These are phyloP conservation scores for Coniella vitis DNA, from an alignment of 2,329 filamentous ascomycete species.

Conservation along the genomic window DNA sequence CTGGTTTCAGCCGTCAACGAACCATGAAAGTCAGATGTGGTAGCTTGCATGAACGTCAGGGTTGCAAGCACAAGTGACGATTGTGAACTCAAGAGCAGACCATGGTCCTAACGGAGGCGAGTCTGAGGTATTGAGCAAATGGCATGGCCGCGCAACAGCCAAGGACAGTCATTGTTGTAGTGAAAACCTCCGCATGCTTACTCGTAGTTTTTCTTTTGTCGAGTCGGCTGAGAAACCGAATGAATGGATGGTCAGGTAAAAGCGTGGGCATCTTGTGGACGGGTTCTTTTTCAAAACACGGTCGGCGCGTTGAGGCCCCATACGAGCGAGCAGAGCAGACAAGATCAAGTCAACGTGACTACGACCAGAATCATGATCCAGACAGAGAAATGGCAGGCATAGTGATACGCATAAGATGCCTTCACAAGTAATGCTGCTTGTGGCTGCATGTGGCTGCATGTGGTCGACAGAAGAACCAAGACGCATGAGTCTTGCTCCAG, in stretches of 20 bases:
- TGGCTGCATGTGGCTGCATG: slow-evolving; percentile 5
- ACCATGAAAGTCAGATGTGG: too few species aligned
- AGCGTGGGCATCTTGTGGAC: too few species aligned
- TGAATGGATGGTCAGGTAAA: too few species aligned
- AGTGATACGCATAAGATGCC: slow-evolving; percentile 7
- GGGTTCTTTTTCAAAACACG: too few species aligned
- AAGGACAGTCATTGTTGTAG: too few species aligned
- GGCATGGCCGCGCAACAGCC: too few species aligned
- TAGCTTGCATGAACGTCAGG: too few species aligned
- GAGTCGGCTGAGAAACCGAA: too few species aligned
- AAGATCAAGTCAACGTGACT: slow-evolving; percentile 12
- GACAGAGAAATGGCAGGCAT: slow-evolving; percentile 5
- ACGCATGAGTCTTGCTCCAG: neutral
- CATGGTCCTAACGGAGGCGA: neutral
- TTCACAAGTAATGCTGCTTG: slow-evolving; percentile 1
- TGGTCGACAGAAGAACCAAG: slow-evolving; percentile 2
- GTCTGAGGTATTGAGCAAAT: too few species aligned
- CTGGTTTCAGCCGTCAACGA: neutral
- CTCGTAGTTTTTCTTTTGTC: too few species aligned
- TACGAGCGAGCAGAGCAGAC: too few species aligned
- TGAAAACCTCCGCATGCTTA: too few species aligned
- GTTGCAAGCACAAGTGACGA: neutral
- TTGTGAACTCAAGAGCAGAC: neutral
- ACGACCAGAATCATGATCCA: slow-evolving; percentile 12
- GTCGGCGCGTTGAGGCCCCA: neutral